Percentiles rank a stretch among this genome's conserved stretches.
Evolutionary conservation across 306 rosid species (phyloP).

Genomic region (Malus asiatica): DNA sequence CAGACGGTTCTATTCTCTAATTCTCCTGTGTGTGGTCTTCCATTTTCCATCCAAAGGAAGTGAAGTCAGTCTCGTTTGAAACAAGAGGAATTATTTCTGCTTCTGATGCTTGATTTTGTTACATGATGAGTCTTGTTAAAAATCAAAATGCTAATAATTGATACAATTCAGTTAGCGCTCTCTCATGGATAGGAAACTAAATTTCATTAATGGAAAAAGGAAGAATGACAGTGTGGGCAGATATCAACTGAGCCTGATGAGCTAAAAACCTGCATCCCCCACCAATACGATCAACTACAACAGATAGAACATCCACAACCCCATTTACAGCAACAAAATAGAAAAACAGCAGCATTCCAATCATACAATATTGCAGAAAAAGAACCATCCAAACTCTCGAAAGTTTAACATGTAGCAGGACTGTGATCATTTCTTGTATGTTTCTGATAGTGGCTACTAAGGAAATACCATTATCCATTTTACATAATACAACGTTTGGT

Average conservation of each 20-base stretch:
- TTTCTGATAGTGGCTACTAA: not conserved
- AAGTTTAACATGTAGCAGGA: not conserved
- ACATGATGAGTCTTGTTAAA: not conserved
- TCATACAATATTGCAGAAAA: not conserved
- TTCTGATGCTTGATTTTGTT: not conserved
- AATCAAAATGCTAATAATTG: not conserved
- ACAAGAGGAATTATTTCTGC: not conserved
- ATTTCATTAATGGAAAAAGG: not conserved
- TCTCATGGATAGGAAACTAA: not conserved
- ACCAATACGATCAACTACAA: not conserved
- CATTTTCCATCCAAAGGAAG: not conserved
- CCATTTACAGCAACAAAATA: not conserved
- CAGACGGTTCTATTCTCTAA: not conserved
- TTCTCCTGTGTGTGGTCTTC: not conserved
- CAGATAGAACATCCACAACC: not conserved
- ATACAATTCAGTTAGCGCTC: not conserved
- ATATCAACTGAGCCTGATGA: not conserved
- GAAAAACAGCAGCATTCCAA: not conserved
- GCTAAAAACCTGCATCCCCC: not conserved
- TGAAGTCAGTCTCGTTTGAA: not conserved
- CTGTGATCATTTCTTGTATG: not conserved
- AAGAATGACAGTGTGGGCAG: not conserved
- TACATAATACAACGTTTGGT: not conserved
- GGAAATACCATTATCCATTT: not conserved
- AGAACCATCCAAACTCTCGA: not conserved